Conservation (phyloP, 768 basidiomycete species). For the Hericium rajendrae region DNA sequence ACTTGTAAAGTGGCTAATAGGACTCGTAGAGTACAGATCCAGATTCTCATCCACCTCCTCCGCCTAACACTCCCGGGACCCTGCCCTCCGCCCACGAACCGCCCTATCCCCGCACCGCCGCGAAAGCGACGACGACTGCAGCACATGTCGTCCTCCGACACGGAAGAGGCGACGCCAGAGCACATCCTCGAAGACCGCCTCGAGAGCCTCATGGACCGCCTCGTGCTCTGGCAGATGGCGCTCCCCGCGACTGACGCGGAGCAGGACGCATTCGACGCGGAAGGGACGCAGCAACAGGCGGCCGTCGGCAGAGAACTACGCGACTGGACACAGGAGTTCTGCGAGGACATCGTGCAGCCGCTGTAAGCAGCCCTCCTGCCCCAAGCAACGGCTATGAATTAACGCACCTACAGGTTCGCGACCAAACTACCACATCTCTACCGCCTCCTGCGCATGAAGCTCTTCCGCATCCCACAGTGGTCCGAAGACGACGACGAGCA, state of each 20-base stretch:
- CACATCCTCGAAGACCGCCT: conserved; percentile 45
- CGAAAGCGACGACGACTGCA: conserved; percentile 12
- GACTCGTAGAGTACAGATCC: conserved; percentile 54
- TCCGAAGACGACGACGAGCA: conserved; percentile 1
- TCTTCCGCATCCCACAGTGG: conserved; percentile 13
- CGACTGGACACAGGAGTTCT: conserved; percentile 74
- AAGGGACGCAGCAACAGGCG: background rate
- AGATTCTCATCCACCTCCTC: conserved; percentile 61
- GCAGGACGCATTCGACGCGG: background rate
- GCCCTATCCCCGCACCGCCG: conserved; percentile 7
- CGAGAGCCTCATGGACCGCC: conserved; percentile 68
- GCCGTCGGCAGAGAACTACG: conserved; percentile 10
- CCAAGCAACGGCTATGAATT: background rate
- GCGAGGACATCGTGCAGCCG: conserved; percentile 54
- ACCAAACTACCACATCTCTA: conserved; percentile 3
- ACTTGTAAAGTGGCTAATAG: background rate
- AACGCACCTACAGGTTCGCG: background rate
- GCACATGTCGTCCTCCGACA: conserved; percentile 17
- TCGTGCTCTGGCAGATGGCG: conserved; percentile 66
- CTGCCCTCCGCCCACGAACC: conserved; percentile 16
- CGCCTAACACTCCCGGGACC: conserved; percentile 53
- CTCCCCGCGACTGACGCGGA: conserved; percentile 20
- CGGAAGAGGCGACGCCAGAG: conserved; percentile 9
- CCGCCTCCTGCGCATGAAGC: conserved; percentile 15
- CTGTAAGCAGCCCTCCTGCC: conserved; percentile 32